Percentiles rank a stretch among this genome's conserved stretches.
phyloP scores from a whole-genome alignment of 257 asterid species.

The Solanum infundibuliforme region DNA sequence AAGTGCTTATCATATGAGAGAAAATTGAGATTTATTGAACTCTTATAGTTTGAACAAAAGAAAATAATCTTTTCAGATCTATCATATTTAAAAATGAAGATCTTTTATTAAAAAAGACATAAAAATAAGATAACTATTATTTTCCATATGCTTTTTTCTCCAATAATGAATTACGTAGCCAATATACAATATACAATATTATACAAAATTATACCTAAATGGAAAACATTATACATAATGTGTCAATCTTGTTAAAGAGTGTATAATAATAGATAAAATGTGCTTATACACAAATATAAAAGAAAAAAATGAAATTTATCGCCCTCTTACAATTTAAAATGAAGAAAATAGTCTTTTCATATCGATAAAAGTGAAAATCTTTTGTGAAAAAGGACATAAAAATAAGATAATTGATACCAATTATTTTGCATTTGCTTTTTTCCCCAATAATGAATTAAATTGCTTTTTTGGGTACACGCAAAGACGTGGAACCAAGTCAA shows the following conservation, averaged over 20 bases:
- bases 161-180: background rate
- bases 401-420: background rate
- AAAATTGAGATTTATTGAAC: background rate
- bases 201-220: background rate
- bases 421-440: background rate
- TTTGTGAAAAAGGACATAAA: background rate
- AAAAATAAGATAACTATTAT: background rate
- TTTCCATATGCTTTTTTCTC: background rate
- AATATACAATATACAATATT: too few species aligned
- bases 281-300: background rate
- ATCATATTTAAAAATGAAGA: background rate
- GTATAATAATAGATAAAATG: background rate
- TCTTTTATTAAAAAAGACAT: background rate
- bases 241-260: background rate
- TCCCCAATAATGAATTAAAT: background rate
- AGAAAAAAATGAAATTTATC: too few species aligned
- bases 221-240: background rate
- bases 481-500: background rate
- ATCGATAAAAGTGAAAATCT: background rate
- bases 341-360: background rate
- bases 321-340: fast-evolving
- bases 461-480: background rate
- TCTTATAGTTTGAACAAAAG: background rate
- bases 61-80: background rate
- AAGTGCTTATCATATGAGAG: background rate